Conservation (phyloP, 2,329 filamentous ascomycete genomes). For the Cladophialophora yegresii region DNA sequence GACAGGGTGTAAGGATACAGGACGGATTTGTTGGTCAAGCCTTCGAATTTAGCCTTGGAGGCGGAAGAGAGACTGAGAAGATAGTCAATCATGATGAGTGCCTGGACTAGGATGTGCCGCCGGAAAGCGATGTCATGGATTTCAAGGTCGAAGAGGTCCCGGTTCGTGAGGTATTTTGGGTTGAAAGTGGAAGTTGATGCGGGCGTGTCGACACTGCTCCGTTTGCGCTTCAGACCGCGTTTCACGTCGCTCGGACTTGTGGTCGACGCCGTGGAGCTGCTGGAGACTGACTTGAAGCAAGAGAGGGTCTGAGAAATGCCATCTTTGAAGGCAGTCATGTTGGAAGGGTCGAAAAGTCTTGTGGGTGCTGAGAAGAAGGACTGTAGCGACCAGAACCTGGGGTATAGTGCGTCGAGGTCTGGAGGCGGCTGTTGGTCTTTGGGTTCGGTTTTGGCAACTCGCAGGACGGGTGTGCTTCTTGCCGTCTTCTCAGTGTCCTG, state of each 20-base stretch:
- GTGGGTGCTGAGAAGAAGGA: conserved; percentile 89
- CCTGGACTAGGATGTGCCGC: conserved; percentile 90
- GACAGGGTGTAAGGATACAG: conserved; percentile 74
- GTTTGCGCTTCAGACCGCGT: conserved; percentile 70
- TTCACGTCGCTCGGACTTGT: conserved; percentile 66
- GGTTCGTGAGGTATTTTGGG: conserved; percentile 96
- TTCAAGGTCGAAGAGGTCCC: conserved; percentile 93
- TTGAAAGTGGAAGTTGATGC: conserved; percentile 72
- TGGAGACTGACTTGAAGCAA: conserved; percentile 74
- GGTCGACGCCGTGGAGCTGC: conserved; percentile 60
- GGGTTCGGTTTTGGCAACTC: conserved; percentile 34
- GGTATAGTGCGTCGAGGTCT: conserved; percentile 75
- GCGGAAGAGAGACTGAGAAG: conserved; percentile 83
- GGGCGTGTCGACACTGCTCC: conserved; percentile 50
- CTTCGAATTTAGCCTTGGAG: conserved; percentile 75
- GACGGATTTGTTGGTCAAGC: conserved; percentile 81
- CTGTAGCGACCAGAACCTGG: conserved; percentile 91
- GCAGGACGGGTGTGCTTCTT: conserved; percentile 27
- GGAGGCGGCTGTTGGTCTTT: conserved; percentile 38
- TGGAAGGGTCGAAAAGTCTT: conserved; percentile 69
- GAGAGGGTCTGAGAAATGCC: conserved; percentile 64
- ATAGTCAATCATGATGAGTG: conserved; percentile 92
- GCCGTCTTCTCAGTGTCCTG: conserved; percentile 31
- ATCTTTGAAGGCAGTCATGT: conserved; percentile 67
- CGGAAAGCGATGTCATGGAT: conserved; percentile 93